Percentiles rank a stretch among this genome's conserved stretches.
phyloP scores from a whole-genome alignment of 768 basidiomycete genomes.

The Lyophyllum atratum region DNA sequence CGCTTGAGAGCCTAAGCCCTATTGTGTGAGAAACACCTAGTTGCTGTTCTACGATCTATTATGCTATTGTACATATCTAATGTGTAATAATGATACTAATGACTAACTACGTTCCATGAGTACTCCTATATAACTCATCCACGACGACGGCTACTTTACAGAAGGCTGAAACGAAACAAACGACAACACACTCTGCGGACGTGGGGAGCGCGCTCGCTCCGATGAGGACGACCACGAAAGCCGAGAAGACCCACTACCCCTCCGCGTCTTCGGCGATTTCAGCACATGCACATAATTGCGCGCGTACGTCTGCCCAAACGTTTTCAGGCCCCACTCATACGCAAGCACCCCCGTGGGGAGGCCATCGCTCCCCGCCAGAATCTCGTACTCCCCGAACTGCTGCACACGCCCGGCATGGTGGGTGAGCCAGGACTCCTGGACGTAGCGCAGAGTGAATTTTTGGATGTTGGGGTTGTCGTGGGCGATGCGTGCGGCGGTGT shows the following conservation, averaged over 20 bases:
- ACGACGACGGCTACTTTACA: background rate
- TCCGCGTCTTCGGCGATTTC: slow-evolving; percentile 11
- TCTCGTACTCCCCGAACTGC: slow-evolving; percentile 33
- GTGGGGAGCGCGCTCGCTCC: slow-evolving; percentile 14
- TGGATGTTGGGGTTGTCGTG: slow-evolving; percentile 33
- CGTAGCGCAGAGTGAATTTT: slow-evolving; percentile 31
- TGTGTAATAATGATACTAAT: background rate
- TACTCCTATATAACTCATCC: background rate
- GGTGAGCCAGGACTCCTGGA: slow-evolving; percentile 38
- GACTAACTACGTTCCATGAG: background rate
- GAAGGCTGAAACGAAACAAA: slow-evolving; percentile 11
- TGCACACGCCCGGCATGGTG: slow-evolving; percentile 30
- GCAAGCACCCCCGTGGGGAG: slow-evolving; percentile 14
- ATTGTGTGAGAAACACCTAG: too few species aligned
- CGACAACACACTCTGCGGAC: slow-evolving; percentile 15
- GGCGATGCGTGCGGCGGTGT: slow-evolving; percentile 29
- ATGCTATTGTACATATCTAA: background rate
- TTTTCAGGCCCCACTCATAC: slow-evolving; percentile 17
- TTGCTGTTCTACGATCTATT: background rate
- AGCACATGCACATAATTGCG: slow-evolving; percentile 16
- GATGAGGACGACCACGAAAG: slow-evolving; percentile 18
- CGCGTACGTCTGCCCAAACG: slow-evolving; percentile 17
- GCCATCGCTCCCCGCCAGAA: slow-evolving; percentile 14
- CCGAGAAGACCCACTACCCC: slow-evolving; percentile 12
- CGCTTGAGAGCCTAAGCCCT: too few species aligned